Percentiles rank a stretch among this genome's conserved stretches.
These are phyloP conservation scores for Yarrowia deformans DNA, from an alignment of 805 yeast genomes.

Conservation along the genomic window DNA sequence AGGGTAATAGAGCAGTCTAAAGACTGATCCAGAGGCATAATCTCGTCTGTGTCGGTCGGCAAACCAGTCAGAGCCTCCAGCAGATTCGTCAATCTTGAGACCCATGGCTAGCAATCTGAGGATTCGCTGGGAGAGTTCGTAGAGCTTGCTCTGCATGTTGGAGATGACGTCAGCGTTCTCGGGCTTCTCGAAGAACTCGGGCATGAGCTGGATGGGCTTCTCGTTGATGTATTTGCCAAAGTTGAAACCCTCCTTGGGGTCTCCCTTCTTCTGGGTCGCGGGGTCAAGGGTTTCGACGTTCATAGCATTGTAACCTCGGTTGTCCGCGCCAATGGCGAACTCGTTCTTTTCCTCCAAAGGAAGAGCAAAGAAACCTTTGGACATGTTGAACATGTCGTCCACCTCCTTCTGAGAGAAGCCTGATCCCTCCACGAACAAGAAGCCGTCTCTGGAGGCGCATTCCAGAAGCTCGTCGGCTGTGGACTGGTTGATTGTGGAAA, in stretches of 20 bases:
- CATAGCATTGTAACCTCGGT: constrained; percentile 66
- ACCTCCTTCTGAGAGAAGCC: constrained; percentile 66
- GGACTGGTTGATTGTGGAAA: constrained; percentile 53
- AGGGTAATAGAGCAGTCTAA: constrained; percentile 77
- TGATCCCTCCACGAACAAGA: constrained; percentile 71
- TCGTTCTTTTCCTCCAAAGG: constrained; percentile 61
- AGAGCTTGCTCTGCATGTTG: constrained; percentile 54
- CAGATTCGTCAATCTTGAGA: constrained; percentile 62
- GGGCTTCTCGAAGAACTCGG: constrained; percentile 57
- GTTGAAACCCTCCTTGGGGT: constrained; percentile 66
- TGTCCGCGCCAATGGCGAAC: constrained; percentile 60
- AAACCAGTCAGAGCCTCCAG: constrained; percentile 68
- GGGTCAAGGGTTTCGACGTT: constrained; percentile 61
- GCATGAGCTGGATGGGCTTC: constrained; percentile 55
- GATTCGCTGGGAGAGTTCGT: constrained; percentile 58
- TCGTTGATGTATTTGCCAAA: constrained; percentile 65
- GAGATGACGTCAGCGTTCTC: constrained; percentile 55
- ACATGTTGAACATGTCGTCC: constrained; percentile 57
- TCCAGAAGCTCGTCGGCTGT: constrained; percentile 61
- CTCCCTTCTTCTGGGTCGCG: constrained; percentile 52
- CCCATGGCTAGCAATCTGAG: constrained; percentile 67
- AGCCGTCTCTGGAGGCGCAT: constrained; percentile 71
- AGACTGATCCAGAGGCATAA: constrained; percentile 63
- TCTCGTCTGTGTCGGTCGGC: constrained; percentile 63
- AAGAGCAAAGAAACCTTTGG: constrained; percentile 59